Percentiles rank a stretch among this genome's conserved stretches.
Conservation (phyloP, 2,329 filamentous ascomycete species). For the Bipolaris zeicola region DNA sequence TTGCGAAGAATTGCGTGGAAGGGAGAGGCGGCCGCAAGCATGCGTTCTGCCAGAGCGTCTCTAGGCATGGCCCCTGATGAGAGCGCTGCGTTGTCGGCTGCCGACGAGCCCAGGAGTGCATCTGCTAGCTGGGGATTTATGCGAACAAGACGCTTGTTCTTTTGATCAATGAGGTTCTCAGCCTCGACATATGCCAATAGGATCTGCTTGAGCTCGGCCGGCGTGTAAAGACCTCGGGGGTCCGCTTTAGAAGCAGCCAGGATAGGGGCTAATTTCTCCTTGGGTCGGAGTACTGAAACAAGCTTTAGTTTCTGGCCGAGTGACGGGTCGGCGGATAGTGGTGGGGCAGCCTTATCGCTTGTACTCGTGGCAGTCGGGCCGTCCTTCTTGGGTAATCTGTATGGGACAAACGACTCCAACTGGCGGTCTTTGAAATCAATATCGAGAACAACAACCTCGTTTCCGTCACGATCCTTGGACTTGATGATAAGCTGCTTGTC, state of each 20-base stretch:
- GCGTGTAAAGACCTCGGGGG: constrained; percentile 62
- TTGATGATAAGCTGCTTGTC: constrained; percentile 69
- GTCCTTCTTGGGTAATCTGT: constrained; percentile 65
- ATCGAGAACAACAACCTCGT: constrained; percentile 68
- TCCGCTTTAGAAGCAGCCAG: constrained; percentile 59
- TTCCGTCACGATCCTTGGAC: constrained; percentile 67
- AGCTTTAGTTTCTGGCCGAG: constrained; percentile 57
- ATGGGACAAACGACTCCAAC: constrained; percentile 64
- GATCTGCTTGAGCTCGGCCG: constrained; percentile 62
- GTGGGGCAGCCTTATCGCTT: constrained; percentile 50
- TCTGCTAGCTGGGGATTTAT: constrained; percentile 68
- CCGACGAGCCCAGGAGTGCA: constrained; percentile 61
- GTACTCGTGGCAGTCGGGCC: constrained; percentile 34
- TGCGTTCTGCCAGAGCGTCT: constrained; percentile 64
- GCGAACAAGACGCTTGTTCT: constrained; percentile 66
- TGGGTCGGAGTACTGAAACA: constrained; percentile 62
- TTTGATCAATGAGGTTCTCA: constrained; percentile 61
- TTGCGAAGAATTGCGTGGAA: constrained; percentile 64
- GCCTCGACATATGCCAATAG: constrained; percentile 64
- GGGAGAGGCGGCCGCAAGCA: constrained; percentile 61
- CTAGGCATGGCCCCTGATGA: constrained; percentile 64
- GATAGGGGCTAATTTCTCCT: constrained; percentile 62
- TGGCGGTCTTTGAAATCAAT: constrained; percentile 66
- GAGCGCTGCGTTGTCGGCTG: constrained; percentile 61
- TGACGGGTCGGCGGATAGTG: constrained; percentile 48